Evolutionary conservation across 2,329 filamentous ascomycete species (phyloP).

Genomic region (Colletotrichum siamense): DNA sequence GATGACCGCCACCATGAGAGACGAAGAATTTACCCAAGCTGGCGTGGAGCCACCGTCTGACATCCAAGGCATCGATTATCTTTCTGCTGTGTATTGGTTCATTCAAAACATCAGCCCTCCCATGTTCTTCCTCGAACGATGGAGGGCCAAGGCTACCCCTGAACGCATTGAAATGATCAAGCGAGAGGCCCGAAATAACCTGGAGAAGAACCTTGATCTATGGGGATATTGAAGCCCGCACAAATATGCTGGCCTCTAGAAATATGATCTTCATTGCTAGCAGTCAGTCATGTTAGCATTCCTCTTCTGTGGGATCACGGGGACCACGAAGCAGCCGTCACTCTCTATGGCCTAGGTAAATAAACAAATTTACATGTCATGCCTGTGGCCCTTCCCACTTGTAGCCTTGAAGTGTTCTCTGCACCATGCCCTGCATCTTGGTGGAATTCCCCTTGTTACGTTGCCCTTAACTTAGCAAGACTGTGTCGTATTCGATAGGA

Average conservation of each 20-base stretch:
- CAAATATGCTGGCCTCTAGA: rapidly evolving
- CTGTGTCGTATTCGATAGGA: not conserved
- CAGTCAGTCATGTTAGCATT: not conserved
- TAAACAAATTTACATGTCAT: not conserved
- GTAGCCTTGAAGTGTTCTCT: not conserved
- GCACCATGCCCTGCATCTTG: too few relatives aligned
- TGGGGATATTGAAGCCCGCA: not conserved
- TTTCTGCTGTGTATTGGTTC: not conserved
- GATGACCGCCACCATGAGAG: not conserved
- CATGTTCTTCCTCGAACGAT: not conserved
- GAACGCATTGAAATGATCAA: not conserved
- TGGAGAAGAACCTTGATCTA: not conserved
- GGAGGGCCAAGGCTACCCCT: not conserved
- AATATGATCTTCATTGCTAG: not conserved
- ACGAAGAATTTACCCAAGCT: not conserved
- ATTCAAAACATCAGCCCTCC: not conserved
- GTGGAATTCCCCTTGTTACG: too few relatives aligned
- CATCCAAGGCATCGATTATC: not conserved
- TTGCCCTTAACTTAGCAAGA: rapidly evolving
- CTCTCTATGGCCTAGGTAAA: not conserved
- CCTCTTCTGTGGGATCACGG: not conserved
- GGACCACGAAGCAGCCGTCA: not conserved
- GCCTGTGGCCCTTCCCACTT: not conserved
- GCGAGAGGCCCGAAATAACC: not conserved
- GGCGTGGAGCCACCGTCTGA: not conserved